Evolutionary conservation across 257 asterid species (phyloP).

Genomic region (Lavandula angustifolia): DNA sequence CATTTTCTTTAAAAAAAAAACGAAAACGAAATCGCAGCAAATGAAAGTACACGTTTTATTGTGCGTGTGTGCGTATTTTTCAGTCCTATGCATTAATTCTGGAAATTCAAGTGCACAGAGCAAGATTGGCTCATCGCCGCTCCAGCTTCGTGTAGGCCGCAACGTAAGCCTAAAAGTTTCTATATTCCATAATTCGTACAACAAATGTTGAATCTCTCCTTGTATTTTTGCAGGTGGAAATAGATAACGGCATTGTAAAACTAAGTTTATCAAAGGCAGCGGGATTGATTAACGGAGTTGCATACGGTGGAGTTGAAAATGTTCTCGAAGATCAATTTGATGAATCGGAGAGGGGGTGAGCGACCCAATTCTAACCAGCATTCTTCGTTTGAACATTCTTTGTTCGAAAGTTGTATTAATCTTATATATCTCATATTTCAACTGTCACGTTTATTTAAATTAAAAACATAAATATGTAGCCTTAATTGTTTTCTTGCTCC

Average conservation of each 20-base stretch:
- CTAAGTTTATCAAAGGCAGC: slow-evolving; percentile 43
- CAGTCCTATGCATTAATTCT: not conserved
- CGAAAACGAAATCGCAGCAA: not conserved
- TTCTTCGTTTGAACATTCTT: too few relatives aligned
- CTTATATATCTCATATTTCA: too few relatives aligned
- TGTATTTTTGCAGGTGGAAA: slow-evolving; percentile 42
- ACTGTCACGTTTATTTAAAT: too few relatives aligned
- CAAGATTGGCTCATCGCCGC: not conserved
- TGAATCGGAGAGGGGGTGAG: slow-evolving; percentile 52
- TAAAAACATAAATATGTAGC: too few relatives aligned
- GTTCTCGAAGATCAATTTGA: slow-evolving; percentile 32
- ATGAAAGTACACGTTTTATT: not conserved
- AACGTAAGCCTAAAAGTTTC: not conserved
- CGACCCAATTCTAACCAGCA: too few relatives aligned
- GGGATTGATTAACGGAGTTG: slow-evolving; percentile 44
- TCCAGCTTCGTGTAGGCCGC: slow-evolving; percentile 9
- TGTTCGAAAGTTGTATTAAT: too few relatives aligned
- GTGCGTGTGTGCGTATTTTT: not conserved
- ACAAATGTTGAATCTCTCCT: too few relatives aligned
- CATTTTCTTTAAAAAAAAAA: too few relatives aligned
- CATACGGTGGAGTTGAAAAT: slow-evolving; percentile 44
- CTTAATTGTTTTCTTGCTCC: too few relatives aligned
- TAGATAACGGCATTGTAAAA: slow-evolving; percentile 54
- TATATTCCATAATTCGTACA: too few relatives aligned
- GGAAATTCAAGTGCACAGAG: not conserved